phyloP scores from a whole-genome alignment of 805 yeast species.

The Clavispora carvajalis region DNA sequence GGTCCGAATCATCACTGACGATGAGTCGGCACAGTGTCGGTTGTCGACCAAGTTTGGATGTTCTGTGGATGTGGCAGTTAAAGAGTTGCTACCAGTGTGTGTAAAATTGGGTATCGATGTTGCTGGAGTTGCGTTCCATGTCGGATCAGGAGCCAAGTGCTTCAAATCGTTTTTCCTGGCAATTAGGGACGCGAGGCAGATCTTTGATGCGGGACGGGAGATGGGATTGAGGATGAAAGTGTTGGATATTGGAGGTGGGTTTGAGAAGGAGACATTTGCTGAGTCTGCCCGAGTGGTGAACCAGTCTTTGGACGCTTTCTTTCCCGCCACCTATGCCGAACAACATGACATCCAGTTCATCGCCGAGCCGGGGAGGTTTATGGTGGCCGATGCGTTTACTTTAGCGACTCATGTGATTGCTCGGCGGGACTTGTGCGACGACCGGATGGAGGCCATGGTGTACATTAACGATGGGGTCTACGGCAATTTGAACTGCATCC shows the following conservation, averaged over 20 bases:
- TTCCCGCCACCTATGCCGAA: constrained; percentile 41
- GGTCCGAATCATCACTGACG: constrained; percentile 85
- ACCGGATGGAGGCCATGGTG: constrained; percentile 53
- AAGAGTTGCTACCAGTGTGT: constrained; percentile 56
- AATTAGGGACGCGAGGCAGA: constrained; percentile 58
- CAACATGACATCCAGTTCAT: constrained; percentile 44
- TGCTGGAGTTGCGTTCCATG: constrained; percentile 89
- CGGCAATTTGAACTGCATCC: constrained; percentile 90
- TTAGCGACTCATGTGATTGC: constrained; percentile 83
- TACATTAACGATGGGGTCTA: constrained; percentile 94
- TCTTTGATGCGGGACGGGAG: constrained; percentile 56
- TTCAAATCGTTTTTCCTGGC: constrained; percentile 63
- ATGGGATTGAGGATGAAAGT: constrained; percentile 45
- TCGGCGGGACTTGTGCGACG: constrained; percentile 46
- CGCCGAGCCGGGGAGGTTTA: constrained; percentile 93
- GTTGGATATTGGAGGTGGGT: constrained; percentile 94
- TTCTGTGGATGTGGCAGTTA: constrained; percentile 45
- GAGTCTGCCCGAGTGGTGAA: constrained; percentile 55
- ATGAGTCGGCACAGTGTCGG: constrained; percentile 79
- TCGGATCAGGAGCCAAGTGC: constrained; percentile 90
- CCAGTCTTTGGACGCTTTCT: constrained; percentile 49
- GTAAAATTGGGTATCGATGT: constrained; percentile 56
- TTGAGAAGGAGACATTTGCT: constrained; percentile 57
- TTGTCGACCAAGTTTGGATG: constrained; percentile 90
- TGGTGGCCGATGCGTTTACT: constrained; percentile 81